Conservation (phyloP, 164 flowering plant genomes). For the Stephania yunnanensis region DNA sequence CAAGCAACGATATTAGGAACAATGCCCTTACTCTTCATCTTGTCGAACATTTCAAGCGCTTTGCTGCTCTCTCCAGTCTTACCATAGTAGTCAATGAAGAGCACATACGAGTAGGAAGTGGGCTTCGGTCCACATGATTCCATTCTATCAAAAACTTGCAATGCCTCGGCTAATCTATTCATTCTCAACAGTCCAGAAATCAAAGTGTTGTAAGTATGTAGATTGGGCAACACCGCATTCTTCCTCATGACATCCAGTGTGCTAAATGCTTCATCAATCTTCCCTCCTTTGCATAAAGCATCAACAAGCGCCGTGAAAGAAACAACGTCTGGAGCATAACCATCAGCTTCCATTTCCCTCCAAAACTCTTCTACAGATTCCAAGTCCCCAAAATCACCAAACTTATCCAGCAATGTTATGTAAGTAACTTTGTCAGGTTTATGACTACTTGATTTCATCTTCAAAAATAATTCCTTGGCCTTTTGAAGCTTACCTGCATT, state of each 20-base stretch:
- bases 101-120: conserved; percentile 62
- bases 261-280: conserved; percentile 63
- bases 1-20: conserved; percentile 74
- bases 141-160: conserved; percentile 44
- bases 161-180: conserved; percentile 53
- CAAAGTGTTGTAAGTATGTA: conserved; percentile 74
- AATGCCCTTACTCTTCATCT: conserved; percentile 71
- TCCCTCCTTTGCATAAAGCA: conserved; percentile 72
- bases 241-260: conserved; percentile 52
- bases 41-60: conserved; percentile 69
- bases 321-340: conserved; percentile 76
- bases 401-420: conserved; percentile 69
- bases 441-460: conserved; percentile 61
- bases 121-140: conserved; percentile 50
- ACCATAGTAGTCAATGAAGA: conserved; percentile 86
- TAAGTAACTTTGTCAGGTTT: conserved; percentile 88
- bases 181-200: conserved; percentile 67
- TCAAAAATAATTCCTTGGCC: conserved; percentile 59
- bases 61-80: conserved; percentile 58
- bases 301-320: conserved; percentile 63
- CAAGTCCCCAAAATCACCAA: conserved; percentile 63
- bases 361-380: conserved; percentile 53
- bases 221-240: conserved; percentile 61
- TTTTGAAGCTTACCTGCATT: conserved; percentile 52
- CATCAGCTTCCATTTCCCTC: conserved; percentile 80